Evolutionary conservation across 768 basidiomycete genomes (phyloP).

Genomic region (Neoboletus subvelutipes): DNA sequence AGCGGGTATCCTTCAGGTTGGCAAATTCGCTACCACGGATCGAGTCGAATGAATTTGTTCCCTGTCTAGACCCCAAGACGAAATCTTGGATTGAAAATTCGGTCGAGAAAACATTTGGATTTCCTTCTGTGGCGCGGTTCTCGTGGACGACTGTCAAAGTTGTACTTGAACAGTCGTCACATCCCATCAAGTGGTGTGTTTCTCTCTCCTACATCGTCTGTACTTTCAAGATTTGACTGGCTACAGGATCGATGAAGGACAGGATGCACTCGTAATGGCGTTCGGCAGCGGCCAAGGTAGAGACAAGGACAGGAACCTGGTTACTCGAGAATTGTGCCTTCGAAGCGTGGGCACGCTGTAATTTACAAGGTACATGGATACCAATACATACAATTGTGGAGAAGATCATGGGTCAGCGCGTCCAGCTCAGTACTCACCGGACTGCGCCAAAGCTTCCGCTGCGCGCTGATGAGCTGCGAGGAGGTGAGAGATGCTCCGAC

Average conservation of each 20-base stretch:
- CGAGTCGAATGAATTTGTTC: neutral
- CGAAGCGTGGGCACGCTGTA: constrained; percentile 67
- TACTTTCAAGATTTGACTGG: neutral
- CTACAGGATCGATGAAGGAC: constrained; percentile 79
- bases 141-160: constrained; percentile 95
- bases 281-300: constrained; percentile 68
- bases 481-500: neutral
- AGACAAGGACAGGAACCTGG: constrained; percentile 72
- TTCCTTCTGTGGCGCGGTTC: constrained; percentile 86
- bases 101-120: constrained; percentile 89
- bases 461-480: constrained; percentile 16
- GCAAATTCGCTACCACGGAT: neutral
- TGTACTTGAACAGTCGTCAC: constrained; percentile 75
- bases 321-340: constrained; percentile 74
- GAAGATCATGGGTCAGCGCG: neutral
- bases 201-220: neutral
- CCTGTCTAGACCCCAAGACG: constrained; percentile 81
- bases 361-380: constrained; percentile 2
- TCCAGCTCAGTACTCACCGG: constrained; percentile 18
- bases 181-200: constrained; percentile 75
- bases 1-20: constrained; percentile 91
- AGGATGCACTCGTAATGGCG: constrained; percentile 70
- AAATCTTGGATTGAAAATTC: constrained; percentile 78
- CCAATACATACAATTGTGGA: constrained; percentile 11
- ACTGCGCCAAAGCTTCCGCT: constrained; percentile 4